phyloP scores from a whole-genome alignment of 139 green algal species.

The Micractinium sp. region DNA sequence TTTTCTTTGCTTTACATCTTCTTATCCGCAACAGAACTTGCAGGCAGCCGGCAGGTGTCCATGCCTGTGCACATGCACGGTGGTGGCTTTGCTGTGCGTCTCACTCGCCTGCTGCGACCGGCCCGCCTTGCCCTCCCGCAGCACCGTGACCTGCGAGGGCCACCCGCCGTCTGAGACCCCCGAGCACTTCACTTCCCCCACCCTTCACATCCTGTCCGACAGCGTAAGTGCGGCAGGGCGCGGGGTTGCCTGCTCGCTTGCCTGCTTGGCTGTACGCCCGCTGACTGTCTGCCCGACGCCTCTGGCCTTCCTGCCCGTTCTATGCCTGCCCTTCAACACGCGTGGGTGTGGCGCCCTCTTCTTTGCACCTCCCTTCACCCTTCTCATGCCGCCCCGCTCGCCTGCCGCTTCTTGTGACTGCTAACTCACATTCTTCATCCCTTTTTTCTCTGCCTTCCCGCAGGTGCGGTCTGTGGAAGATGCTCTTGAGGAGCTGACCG shows the following conservation, averaged over 20 bases:
- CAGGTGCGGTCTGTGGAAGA: constrained; percentile 60
- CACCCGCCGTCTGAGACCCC: constrained; percentile 59
- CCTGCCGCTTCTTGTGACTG: background rate
- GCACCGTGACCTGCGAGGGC: constrained; percentile 36
- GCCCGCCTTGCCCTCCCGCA: background rate
- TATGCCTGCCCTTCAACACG: background rate
- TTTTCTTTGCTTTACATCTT: background rate
- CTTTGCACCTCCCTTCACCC: background rate
- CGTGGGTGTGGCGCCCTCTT: background rate
- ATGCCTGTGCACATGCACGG: too few species aligned
- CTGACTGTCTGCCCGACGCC: background rate
- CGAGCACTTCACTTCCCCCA: constrained; percentile 75
- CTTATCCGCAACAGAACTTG: too few species aligned
- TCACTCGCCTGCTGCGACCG: background rate
- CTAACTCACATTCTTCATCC: background rate
- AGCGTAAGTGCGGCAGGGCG: background rate
- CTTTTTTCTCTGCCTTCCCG: background rate
- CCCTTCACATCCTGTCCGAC: constrained; percentile 61
- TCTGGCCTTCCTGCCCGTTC: background rate
- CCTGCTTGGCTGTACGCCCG: background rate
- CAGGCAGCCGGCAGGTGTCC: background rate
- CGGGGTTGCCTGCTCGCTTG: background rate
- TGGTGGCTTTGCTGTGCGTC: background rate
- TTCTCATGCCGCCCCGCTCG: background rate
- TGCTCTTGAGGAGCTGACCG: constrained; percentile 55